A percentile compares a stretch with the other conserved stretches of the same genome.
phyloP scores from a whole-genome alignment of 2,329 filamentous ascomycete species.

The Fusarium paranaense region DNA sequence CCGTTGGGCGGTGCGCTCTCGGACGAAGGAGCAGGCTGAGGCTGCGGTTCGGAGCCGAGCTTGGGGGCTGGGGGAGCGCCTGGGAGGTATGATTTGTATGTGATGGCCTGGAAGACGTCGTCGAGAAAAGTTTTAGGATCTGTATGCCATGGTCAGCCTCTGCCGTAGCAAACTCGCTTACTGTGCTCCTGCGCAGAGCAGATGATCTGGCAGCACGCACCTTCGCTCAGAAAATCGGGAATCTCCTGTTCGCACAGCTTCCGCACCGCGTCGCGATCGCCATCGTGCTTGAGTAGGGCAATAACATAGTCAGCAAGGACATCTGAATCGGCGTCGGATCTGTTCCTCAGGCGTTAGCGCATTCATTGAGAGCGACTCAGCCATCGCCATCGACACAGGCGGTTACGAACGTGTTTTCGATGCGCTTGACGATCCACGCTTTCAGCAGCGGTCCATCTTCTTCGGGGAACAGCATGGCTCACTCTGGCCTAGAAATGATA shows the following conservation, averaged over 20 bases:
- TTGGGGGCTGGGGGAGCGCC: slow-evolving; percentile 60
- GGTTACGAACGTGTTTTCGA: slow-evolving; percentile 76
- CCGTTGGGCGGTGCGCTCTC: slow-evolving; percentile 28
- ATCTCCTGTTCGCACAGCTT: slow-evolving; percentile 78
- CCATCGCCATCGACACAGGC: not conserved
- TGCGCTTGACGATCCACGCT: slow-evolving; percentile 80
- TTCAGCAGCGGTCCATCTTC: slow-evolving; percentile 74
- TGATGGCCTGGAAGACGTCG: slow-evolving; percentile 76
- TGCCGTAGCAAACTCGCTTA: not conserved
- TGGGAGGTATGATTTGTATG: slow-evolving; percentile 70
- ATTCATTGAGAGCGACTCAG: slow-evolving; percentile 1
- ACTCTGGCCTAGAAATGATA: not conserved
- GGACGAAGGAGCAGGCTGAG: slow-evolving; percentile 29
- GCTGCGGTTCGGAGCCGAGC: slow-evolving; percentile 17
- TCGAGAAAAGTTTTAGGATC: slow-evolving; percentile 69
- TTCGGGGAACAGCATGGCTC: slow-evolving; percentile 70
- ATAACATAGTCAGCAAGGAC: slow-evolving; percentile 89
- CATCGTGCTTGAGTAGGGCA: slow-evolving; percentile 78
- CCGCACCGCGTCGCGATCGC: slow-evolving; percentile 71
- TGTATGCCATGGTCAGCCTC: slow-evolving; percentile 33
- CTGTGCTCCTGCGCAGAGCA: not conserved
- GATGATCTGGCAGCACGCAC: slow-evolving; percentile 44
- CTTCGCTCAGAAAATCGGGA: slow-evolving; percentile 79
- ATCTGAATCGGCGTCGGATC: slow-evolving; percentile 83
- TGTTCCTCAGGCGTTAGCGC: slow-evolving; percentile 49